phyloP scores from a whole-genome alignment of 495 filamentous ascomycete genomes.

The Trypethelium eluteriae region DNA sequence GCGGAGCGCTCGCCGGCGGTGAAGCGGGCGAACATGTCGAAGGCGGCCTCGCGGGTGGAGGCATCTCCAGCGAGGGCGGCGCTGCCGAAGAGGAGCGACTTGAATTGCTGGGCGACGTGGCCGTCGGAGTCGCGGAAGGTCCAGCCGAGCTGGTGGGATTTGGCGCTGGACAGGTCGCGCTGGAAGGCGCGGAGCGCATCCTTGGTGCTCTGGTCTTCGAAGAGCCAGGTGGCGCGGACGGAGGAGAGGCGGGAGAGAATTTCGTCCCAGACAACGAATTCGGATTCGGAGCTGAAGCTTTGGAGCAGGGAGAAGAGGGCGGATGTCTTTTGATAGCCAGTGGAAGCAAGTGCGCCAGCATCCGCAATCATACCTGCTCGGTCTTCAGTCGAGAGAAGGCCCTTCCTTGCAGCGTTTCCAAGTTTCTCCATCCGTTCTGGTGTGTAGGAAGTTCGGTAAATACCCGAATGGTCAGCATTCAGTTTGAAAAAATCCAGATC shows the following conservation, averaged over 20 bases:
- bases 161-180: slow-evolving; percentile 60
- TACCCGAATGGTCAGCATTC: slow-evolving; percentile 66
- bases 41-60: slow-evolving; percentile 52
- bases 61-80: slow-evolving; percentile 61
- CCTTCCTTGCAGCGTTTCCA: slow-evolving; percentile 74
- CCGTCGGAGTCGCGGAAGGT: slow-evolving; percentile 72
- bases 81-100: slow-evolving; percentile 58
- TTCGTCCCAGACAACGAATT: slow-evolving; percentile 94
- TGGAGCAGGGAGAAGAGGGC: slow-evolving; percentile 78
- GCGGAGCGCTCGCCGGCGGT: slow-evolving; percentile 58
- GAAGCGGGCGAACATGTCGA: slow-evolving; percentile 68
- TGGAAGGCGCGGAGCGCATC: slow-evolving; percentile 77
- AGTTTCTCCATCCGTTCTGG: slow-evolving; percentile 62
- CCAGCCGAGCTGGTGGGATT: slow-evolving; percentile 84
- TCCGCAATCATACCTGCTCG: slow-evolving; percentile 94
- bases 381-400: slow-evolving; percentile 84
- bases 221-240: slow-evolving; percentile 78
- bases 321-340: slow-evolving; percentile 89
- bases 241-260: slow-evolving; percentile 66
- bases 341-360: slow-evolving; percentile 79
- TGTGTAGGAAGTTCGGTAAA: slow-evolving; percentile 66
- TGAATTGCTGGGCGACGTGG: slow-evolving; percentile 84
- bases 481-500: slow-evolving; percentile 68
- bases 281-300: slow-evolving; percentile 71
- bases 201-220: slow-evolving; percentile 65